Base-by-base conservation (phyloP, 139 green algal species). In the Chlamydomonas incerta region DNA sequence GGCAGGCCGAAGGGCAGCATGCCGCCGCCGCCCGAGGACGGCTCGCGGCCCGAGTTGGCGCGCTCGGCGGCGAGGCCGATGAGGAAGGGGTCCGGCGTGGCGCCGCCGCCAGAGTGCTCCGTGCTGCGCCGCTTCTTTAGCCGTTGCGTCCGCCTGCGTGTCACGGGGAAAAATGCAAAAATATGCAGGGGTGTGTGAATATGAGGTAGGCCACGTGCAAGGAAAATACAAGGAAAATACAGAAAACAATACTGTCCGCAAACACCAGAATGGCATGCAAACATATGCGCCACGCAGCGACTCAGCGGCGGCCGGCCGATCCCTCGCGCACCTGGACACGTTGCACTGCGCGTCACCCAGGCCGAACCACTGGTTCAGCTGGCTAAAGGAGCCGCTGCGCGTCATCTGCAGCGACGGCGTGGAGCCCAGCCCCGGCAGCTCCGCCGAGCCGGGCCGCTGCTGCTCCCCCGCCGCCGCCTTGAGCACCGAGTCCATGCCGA, bases 111-210 rank as follows among this genome's bases (percentile, higher is more conserved):
- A 5, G 41, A 50, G 17, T 74, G 47, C 26, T 77, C 67, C 5
- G 33, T 58, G 52, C 80, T 76, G 33, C 66, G 66, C 4, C 67
- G 80, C 67, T 85, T 85, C 80, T 85, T 85, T 1, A 85, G 67
- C 11, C 80, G 80, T 20, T 85, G 80, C 33, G 80, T 85, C 6
- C 80, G 80, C 67, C 80, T 76, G 66, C 20, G 26, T 31, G 47
- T 6, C 31, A 72, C 5, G 14, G 50, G 1, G 1, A 26, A 26
- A 15, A 72, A 17, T 24, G 66, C 15, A 46, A 28, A 72, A n/a
- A 31, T n/a, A 47, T 50, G 5, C 41, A 5, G 50, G 66, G 11
- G 5, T 28, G 10, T 47, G 31, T 46, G 21, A 72, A 26, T 8
- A 72, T n/a, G n/a, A n/a, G n/a, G n/a, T n/a, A n/a, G n/a, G n/a